phyloP scores from a whole-genome alignment of 768 basidiomycete species.

The Lactifluus echinatus region DNA sequence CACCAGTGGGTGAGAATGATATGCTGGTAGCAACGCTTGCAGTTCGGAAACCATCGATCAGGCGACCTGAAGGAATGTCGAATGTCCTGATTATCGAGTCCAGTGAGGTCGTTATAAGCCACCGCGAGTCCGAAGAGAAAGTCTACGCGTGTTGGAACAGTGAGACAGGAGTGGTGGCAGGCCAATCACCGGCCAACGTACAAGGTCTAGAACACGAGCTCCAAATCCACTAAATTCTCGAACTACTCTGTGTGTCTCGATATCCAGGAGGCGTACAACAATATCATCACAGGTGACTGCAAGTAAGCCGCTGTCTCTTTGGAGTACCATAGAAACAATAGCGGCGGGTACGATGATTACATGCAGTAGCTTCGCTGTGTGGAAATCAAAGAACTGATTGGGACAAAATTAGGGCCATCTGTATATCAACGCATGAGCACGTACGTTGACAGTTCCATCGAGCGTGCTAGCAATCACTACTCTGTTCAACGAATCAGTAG shows the following conservation, averaged over 20 bases:
- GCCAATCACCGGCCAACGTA: conserved; percentile 31
- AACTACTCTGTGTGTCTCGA: conserved; percentile 82
- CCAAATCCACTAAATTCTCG: conserved; percentile 82
- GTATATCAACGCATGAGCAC: conserved; percentile 25
- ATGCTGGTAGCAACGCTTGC: conserved; percentile 82
- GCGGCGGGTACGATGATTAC: conserved; percentile 60
- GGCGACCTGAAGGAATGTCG: conserved; percentile 85
- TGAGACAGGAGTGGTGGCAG: neutral
- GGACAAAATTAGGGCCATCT: neutral
- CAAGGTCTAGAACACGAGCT: conserved; percentile 82
- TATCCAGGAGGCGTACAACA: conserved; percentile 77
- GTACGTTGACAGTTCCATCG: conserved; percentile 83
- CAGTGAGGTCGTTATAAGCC: conserved; percentile 82
- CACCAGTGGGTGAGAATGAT: conserved; percentile 89
- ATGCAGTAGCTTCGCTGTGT: conserved; percentile 65
- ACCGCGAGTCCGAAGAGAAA: conserved; percentile 92
- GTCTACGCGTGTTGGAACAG: conserved; percentile 39
- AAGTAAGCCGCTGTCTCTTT: conserved; percentile 79
- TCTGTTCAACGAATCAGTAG: conserved; percentile 77
- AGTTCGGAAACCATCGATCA: conserved; percentile 90
- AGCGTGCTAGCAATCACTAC: conserved; percentile 75
- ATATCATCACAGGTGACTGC: conserved; percentile 83
- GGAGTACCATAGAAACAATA: conserved; percentile 61
- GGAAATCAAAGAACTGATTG: conserved; percentile 93
- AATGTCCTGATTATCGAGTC: conserved; percentile 93